A percentile compares a stretch with the other conserved stretches of the same genome.
Evolutionary conservation across 352 stramenopile species (phyloP).

Genomic region (Phytophthora hibernalis): DNA sequence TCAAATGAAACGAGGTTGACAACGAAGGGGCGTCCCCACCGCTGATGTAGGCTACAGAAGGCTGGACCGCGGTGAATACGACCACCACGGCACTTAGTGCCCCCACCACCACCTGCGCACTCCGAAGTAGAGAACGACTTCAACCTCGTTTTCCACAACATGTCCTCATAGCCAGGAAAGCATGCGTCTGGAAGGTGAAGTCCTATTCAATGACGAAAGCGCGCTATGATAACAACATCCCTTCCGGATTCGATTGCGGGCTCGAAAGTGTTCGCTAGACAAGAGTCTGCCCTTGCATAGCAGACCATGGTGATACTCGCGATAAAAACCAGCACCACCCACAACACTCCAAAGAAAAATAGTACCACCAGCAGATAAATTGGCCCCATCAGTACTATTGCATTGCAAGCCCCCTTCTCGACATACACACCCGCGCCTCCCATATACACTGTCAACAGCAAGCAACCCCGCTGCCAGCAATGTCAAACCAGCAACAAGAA

Average conservation of each 20-base stretch:
- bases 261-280: too few relatives aligned
- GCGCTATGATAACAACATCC: too few relatives aligned
- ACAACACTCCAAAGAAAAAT: too few relatives aligned
- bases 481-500: neutral
- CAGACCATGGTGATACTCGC: too few relatives aligned
- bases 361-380: neutral
- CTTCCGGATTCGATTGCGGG: too few relatives aligned
- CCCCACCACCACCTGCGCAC: neutral
- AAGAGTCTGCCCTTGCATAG: too few relatives aligned
- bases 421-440: neutral
- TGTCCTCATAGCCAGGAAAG: too few relatives aligned
- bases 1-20: neutral
- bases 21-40: neutral
- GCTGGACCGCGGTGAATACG: neutral
- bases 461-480: neutral
- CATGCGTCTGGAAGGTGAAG: too few relatives aligned
- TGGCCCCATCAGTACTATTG: neutral
- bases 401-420: neutral
- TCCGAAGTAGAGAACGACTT: neutral
- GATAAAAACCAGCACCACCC: too few relatives aligned
- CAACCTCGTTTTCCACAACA: too few relatives aligned
- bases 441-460: neutral
- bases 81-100: conserved; percentile 1
- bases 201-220: too few relatives aligned
- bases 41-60: neutral